These are phyloP conservation scores for Mucor lusitanicus DNA, from an alignment of 371 early-diverging fungal genomes.

Conservation along the genomic window DNA sequence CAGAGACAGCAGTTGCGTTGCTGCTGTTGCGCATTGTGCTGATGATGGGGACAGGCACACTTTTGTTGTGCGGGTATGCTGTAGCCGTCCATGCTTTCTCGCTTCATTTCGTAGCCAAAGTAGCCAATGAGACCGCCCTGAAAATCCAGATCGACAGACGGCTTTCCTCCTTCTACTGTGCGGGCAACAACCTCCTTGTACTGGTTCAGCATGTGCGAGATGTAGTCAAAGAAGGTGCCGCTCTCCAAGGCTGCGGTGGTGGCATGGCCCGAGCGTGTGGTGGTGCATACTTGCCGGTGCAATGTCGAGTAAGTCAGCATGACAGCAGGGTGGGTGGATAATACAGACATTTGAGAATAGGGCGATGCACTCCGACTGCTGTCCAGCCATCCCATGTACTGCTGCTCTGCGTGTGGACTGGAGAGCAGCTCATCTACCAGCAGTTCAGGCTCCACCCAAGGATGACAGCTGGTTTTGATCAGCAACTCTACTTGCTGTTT, in stretches of 20 bases:
- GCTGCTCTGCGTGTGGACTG: constrained; percentile 3
- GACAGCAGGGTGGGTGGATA: constrained; percentile 40
- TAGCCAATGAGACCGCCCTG: constrained; percentile 88
- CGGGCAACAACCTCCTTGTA: neutral
- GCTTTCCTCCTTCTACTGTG: neutral
- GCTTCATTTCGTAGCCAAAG: constrained; percentile 94
- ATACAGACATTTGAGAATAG: constrained; percentile 38
- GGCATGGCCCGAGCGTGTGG: neutral
- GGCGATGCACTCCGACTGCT: constrained; percentile 36
- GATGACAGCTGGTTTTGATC: constrained; percentile 12
- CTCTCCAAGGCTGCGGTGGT: neutral
- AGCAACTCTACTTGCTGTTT: constrained; percentile 6
- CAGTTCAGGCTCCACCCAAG: constrained; percentile 32
- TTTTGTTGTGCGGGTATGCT: constrained; percentile 41
- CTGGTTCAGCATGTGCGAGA: constrained; percentile 25
- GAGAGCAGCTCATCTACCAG: constrained; percentile 26
- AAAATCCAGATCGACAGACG: constrained; percentile 47
- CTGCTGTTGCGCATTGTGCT: constrained; percentile 20
- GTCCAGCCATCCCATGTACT: constrained; percentile 13
- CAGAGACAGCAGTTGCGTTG: constrained; percentile 41
- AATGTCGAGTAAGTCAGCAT: constrained; percentile 45
- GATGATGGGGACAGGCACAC: constrained; percentile 32
- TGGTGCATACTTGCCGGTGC: constrained; percentile 20
- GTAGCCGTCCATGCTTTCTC: constrained; percentile 70
- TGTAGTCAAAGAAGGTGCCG: constrained; percentile 36